Base-by-base conservation (phyloP, 257 asterid genomes). In the Solanum ahanhuiri region DNA sequence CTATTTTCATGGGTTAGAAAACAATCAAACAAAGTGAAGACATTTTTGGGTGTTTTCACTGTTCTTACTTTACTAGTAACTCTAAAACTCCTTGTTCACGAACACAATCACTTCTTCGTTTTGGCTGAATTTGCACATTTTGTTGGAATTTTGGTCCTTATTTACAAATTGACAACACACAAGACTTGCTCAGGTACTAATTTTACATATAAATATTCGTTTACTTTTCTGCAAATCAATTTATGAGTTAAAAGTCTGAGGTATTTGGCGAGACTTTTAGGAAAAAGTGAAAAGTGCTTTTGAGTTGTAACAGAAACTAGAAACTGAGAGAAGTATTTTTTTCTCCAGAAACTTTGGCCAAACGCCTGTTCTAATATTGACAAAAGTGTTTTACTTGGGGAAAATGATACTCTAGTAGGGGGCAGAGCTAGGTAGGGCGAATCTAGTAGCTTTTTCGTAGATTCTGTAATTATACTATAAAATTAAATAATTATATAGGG, bases 21-120 rank as follows among this genome's bases (percentile, higher is more conserved):
- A 86, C 98, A 93, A 91, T 95, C 98, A 9, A 90, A 90, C n/a
- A 96, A 91, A 88, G 98, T 94, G 71, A 92, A 95, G 91, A 77
- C 90, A 4, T 89, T 90, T 45, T 20, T 96, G 90, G 98, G 92
- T 54, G 92, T 88, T 30, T 75, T 84, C 41, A 9, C 77, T 28
- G 86, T 77, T 84, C 67, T 92, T 37, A 64, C 88, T 81, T 90
- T 92, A 25, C 89, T 96, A 83, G 93, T 92, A 89, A 94, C 93
- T 89, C 94, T 96, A 34, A 96, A 89, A 83, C 60, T 89, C 4
- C 84, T 91, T 84, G 85, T 96, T 30, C 91, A 43, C 31, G 89
- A 95, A 28, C 92, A 90, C 86, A 91, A 85, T 86, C 95, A 92
- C 12, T 96, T 96, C 77, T 96, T 92, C 57, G 83, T 96, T n/a